phyloP scores from a whole-genome alignment of 352 stramenopile genomes.

The Phytophthora agathidicida region DNA sequence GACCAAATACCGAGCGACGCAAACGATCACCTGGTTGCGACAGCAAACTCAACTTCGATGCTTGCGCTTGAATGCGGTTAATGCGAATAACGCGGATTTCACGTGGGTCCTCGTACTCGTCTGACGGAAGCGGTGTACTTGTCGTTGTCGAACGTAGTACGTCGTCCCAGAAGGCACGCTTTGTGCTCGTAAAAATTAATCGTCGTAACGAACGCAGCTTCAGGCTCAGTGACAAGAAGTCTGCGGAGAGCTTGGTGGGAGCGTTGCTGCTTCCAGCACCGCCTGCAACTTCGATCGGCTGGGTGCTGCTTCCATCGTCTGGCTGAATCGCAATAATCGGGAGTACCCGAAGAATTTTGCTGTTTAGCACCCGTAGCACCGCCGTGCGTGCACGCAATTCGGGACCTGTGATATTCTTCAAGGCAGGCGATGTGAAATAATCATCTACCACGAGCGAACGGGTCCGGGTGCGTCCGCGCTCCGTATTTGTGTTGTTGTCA shows the following conservation, averaged over 20 bases:
- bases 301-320: constrained; percentile 43
- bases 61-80: constrained; percentile 95
- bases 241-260: constrained; percentile 29
- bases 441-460: constrained; percentile 65
- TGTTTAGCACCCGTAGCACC: constrained; percentile 93
- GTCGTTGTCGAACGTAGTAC: constrained; percentile 96
- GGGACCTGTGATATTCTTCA: constrained; percentile 64
- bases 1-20: constrained; percentile 96
- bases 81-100: constrained; percentile 98
- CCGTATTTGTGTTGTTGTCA: not conserved
- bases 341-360: constrained; percentile 87
- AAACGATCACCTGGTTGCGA: constrained; percentile 89
- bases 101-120: constrained; percentile 98
- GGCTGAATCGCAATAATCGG: constrained; percentile 84
- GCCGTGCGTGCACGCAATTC: constrained; percentile 91
- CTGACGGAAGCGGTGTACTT: constrained; percentile 95
- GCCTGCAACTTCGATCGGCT: constrained; percentile 58
- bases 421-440: constrained; percentile 71
- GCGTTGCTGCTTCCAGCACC: not conserved
- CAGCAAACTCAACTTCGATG: constrained; percentile 87
- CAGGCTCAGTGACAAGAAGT: constrained; percentile 76
- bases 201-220: constrained; percentile 79
- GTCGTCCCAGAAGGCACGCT: constrained; percentile 93
- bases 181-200: constrained; percentile 92
- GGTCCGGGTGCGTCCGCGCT: constrained; percentile 30